These are phyloP conservation scores for Mycena indigotica DNA, from an alignment of 768 basidiomycete species.

Conservation along the genomic window DNA sequence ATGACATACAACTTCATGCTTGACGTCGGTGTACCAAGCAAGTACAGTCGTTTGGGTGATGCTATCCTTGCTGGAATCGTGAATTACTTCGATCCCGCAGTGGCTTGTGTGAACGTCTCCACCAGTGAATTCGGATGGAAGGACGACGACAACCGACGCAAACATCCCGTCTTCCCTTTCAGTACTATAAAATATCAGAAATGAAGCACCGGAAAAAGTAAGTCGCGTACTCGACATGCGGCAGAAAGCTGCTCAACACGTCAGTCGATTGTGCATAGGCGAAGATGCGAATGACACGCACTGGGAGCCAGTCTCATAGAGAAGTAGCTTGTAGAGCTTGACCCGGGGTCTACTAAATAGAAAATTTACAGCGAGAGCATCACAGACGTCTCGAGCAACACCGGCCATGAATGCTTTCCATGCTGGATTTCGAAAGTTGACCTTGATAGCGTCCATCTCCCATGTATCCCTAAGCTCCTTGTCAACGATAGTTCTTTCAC, in stretches of 20 bases:
- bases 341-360: not conserved
- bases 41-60: slow-evolving; percentile 31
- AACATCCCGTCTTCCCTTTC: slow-evolving; percentile 42
- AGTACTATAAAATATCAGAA: slow-evolving; percentile 26
- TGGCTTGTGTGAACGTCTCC: slow-evolving; percentile 38
- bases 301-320: slow-evolving; percentile 43
- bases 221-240: slow-evolving; percentile 33
- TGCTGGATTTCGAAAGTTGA: slow-evolving; percentile 43
- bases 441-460: slow-evolving; percentile 46
- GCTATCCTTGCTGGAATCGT: slow-evolving; percentile 31
- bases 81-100: slow-evolving; percentile 20
- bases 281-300: slow-evolving; percentile 30
- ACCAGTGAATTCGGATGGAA: slow-evolving; percentile 41
- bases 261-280: not conserved
- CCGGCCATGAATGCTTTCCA: slow-evolving; percentile 40
- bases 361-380: slow-evolving; percentile 6
- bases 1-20: slow-evolving; percentile 32
- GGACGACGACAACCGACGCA: slow-evolving; percentile 41
- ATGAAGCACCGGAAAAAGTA: not conserved
- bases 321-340: slow-evolving; percentile 39
- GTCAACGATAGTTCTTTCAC: slow-evolving; percentile 44
- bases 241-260: slow-evolving; percentile 32
- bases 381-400: slow-evolving; percentile 12
- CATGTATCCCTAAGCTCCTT: slow-evolving; percentile 50
- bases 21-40: slow-evolving; percentile 45